Base-by-base conservation (phyloP, 164 flowering plant genomes). In the Aristolochia contorta region DNA sequence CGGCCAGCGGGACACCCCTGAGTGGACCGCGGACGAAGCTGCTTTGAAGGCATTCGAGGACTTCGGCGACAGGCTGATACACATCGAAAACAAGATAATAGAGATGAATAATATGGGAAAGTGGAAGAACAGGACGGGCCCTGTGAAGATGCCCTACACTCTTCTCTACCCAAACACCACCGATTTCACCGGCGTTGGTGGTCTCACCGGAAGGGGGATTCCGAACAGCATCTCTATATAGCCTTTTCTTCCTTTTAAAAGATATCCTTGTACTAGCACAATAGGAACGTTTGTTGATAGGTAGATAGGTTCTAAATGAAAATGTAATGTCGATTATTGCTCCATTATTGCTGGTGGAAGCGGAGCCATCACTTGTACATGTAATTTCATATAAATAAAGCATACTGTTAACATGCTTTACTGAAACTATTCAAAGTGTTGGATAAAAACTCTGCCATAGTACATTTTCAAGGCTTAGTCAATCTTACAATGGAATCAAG, bases 151-250 rank as follows among this genome's bases (percentile, higher is more conserved):
- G 53, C 91, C 96, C 18, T 89, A 91, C 75, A 82, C 82, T 0
- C 72, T 89, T 74, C 79, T 91, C 9, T 86, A 70, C 69, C 98
- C 98, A 0, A 88, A 75, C 67, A 84, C 93, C 25, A 83, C 95
- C 5, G 84, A 82, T 67, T 33, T 54, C 58, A 67, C 75, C 0
- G 66, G 62, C 48, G 72, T 68, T 37, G 84, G 85, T 12, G 93
- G 98, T 23, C 83, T 85, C 56, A 83, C 81, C 19, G 88, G 86
- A 4, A 79, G 65, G 65, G 98, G 96, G 56, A 87, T 89, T 61
- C 96, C 96, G 3, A 87, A 92, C 58, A 92, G 96, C 60, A 62
- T 83, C 67, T 84, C 96, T 13, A 85, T 86, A 27, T 82, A 67
- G 50, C 5, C 27, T 20, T 16, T 37, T 37, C 43, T 37, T 37